Evolutionary conservation across 2,329 filamentous ascomycete species (phyloP).

Genomic region (Elsinoe australis): DNA sequence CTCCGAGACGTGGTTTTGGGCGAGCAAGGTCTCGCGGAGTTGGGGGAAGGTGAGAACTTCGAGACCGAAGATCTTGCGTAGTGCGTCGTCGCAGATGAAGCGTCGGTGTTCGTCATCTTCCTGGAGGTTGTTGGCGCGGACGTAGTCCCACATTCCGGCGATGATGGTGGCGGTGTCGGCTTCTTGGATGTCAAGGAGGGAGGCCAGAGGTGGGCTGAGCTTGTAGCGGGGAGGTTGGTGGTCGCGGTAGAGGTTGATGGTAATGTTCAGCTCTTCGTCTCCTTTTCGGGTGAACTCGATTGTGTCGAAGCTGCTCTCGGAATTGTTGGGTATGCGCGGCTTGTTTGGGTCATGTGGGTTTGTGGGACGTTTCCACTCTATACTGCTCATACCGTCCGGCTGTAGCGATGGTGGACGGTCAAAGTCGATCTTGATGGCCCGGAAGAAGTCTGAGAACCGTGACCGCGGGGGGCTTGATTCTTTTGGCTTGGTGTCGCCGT

Average conservation of each 20-base stretch:
- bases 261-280: constrained; percentile 88
- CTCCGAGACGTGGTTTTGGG: constrained; percentile 60
- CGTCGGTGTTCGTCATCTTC: constrained; percentile 92
- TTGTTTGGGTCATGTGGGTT: constrained; percentile 44
- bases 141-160: constrained; percentile 92
- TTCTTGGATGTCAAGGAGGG: constrained; percentile 77
- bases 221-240: constrained; percentile 80
- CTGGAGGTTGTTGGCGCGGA: constrained; percentile 74
- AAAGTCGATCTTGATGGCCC: constrained; percentile 60
- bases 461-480: constrained; percentile 43
- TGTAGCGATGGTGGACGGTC: constrained; percentile 56
- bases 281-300: constrained; percentile 85
- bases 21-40: constrained; percentile 61
- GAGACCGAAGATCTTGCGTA: constrained; percentile 66
- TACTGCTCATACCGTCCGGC: constrained; percentile 50
- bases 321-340: not conserved
- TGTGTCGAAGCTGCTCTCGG: constrained; percentile 73
- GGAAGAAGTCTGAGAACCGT: constrained; percentile 72
- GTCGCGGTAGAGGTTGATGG: constrained; percentile 75
- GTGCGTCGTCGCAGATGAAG: constrained; percentile 77
- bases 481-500: constrained; percentile 30
- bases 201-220: constrained; percentile 68
- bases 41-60: constrained; percentile 79
- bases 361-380: constrained; percentile 82
- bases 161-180: constrained; percentile 82